A percentile compares a stretch with the other conserved stretches of the same genome.
Evolutionary conservation across 305 asterid species (phyloP).

Genomic region (Stenogyne calaminthoides): DNA sequence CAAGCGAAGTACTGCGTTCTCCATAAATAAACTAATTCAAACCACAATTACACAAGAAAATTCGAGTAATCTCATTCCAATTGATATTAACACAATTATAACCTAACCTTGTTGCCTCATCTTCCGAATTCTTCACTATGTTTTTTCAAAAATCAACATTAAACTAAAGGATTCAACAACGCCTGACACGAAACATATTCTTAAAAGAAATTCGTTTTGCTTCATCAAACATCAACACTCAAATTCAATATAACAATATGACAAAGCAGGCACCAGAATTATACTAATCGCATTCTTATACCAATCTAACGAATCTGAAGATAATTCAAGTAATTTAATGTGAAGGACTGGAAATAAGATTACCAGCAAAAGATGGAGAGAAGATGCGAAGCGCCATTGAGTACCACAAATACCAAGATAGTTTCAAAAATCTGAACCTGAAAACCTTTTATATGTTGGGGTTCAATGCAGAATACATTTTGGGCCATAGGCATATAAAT

Average conservation of each 20-base stretch:
- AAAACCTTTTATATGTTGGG: conserved; percentile 17
- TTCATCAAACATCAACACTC: conserved; percentile 7
- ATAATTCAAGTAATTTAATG: background rate
- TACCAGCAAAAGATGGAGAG: conserved; percentile 34
- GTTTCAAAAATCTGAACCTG: conserved; percentile 22
- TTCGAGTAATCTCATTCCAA: background rate
- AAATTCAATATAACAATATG: background rate
- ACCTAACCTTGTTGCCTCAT: background rate
- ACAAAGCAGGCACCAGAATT: background rate
- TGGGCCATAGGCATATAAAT: background rate
- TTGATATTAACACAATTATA: background rate
- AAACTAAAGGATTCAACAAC: too few species aligned
- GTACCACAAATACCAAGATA: conserved; percentile 32
- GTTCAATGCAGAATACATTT: background rate
- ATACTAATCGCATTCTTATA: background rate
- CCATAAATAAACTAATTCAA: background rate
- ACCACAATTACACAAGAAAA: background rate
- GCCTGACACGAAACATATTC: background rate
- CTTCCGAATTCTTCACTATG: background rate
- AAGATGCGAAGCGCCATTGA: conserved; percentile 45
- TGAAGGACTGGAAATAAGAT: background rate
- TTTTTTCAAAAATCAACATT: background rate
- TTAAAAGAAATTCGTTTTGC: background rate
- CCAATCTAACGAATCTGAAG: background rate
- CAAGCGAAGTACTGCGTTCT: background rate